These are phyloP conservation scores for Erythrobasidium hasegawianum DNA, from an alignment of 1,284 basidiomycete species.

Conservation along the genomic window DNA sequence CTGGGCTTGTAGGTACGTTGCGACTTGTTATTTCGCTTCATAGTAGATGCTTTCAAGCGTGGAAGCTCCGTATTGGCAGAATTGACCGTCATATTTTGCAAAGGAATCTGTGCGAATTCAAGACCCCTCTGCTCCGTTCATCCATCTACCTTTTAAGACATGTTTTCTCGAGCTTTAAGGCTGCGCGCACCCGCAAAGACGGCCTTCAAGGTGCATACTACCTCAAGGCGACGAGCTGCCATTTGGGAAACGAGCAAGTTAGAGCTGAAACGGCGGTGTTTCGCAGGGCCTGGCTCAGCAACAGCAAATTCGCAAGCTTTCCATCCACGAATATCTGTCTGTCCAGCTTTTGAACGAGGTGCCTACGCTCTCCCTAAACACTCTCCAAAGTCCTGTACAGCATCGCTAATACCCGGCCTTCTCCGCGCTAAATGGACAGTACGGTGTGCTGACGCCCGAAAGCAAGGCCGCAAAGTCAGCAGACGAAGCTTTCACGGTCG, in stretches of 20 bases:
- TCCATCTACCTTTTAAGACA: background rate
- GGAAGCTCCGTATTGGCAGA: too few species aligned
- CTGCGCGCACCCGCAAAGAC: constrained; percentile 20
- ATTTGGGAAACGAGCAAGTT: constrained; percentile 7
- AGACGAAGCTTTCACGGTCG: constrained; percentile 84
- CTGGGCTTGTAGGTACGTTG: too few species aligned
- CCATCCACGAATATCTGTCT: constrained; percentile 98
- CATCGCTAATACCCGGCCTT: constrained; percentile 8
- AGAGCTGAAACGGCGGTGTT: background rate
- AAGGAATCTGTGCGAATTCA: too few species aligned
- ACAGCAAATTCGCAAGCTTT: constrained; percentile 81
- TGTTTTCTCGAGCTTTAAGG: constrained; percentile 30
- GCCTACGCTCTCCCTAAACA: background rate
- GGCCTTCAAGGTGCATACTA: constrained; percentile 12
- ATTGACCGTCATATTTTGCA: too few species aligned
- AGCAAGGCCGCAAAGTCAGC: constrained; percentile 81
- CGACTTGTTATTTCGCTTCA: too few species aligned
- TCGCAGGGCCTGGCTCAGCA: constrained; percentile 20
- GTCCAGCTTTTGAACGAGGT: constrained; percentile 91
- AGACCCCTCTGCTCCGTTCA: background rate
- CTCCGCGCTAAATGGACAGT: constrained; percentile 56
- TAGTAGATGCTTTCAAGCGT: too few species aligned
- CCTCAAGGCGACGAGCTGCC: background rate
- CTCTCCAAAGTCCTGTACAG: background rate
- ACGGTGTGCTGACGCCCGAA: constrained; percentile 94